Base-by-base conservation (phyloP, 768 basidiomycete species). In the Filobasidium wieringae region DNA sequence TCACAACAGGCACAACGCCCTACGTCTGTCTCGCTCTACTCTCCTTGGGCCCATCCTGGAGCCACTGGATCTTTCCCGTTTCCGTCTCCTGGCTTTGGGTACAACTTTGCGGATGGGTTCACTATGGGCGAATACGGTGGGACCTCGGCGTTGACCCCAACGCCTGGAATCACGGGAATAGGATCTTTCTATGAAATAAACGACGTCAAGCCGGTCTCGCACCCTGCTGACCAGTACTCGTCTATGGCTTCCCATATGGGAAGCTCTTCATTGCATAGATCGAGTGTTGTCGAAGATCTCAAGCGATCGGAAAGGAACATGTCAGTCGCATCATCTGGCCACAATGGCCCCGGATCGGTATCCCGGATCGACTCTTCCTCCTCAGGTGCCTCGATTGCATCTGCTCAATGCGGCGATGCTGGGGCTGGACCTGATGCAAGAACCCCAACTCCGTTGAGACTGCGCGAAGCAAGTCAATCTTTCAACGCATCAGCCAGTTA, bases 61-160 rank as follows among this genome's bases (percentile, higher is more conserved):
- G 29, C 30, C 7, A 15, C 58, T 56, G 15, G 43, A 29, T 19
- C 55, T 37, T 55, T 64, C 61, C 37, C 66, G 15, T 26, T 67
- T 61, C 55, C 40, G 6, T 51, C 9, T 29, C 58, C 51, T 19
- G 55, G 57, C 37, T 59, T 57, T 33, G 41, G 27, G n/a, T n/a
- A n/a, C n/a, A n/a, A n/a, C n/a, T n/a, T n/a, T n/a, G n/a, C n/a
- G n/a, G n/a, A n/a, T n/a, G n/a, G n/a, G 43, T 19, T 24, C 43
- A 57, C 59, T 1, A 39, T 15, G 3, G 26, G 24, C 17, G 47
- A 39, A n/a, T n/a, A n/a, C n/a, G n/a, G n/a, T n/a, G n/a, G n/a
- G n/a, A n/a, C n/a, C n/a, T n/a, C n/a, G n/a, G n/a, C n/a, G n/a
- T n/a, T n/a, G n/a, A n/a, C n/a, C n/a, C n/a, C n/a, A n/a, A n/a